Conservation (phyloP, 805 yeast species). For the Sugiyamaella marilandica region DNA sequence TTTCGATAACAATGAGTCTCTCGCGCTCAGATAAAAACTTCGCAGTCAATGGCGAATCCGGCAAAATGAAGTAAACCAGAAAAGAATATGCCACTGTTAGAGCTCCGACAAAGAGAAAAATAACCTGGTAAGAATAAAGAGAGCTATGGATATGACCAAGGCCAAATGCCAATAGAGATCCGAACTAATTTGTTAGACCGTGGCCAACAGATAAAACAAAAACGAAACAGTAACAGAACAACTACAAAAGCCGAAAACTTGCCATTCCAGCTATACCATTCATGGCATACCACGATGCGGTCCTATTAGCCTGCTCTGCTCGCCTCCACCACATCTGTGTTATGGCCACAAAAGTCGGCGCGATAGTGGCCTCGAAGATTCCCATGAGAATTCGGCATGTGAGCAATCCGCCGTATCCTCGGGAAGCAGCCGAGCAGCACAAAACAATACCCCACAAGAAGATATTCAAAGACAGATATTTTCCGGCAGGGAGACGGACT, state of each 20-base stretch:
- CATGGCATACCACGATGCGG: conserved; percentile 39
- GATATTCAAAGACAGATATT: conserved; percentile 10
- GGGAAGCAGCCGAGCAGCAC: conserved; percentile 29
- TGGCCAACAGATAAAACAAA: conserved; percentile 10
- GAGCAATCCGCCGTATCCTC: conserved; percentile 42
- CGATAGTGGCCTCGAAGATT: conserved; percentile 43
- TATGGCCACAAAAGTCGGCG: conserved; percentile 51
- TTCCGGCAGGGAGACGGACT: conserved; percentile 18
- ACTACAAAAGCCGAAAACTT: conserved; percentile 34
- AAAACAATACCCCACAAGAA: conserved; percentile 18
- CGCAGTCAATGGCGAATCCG: conserved; percentile 21
- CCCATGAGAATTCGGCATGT: conserved; percentile 49
- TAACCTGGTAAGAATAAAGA: conserved; percentile 43
- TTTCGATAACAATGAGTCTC: conserved; percentile 21
- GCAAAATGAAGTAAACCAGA: conserved; percentile 12
- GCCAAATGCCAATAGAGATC: conserved; percentile 49
- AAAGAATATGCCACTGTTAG: conserved; percentile 40
- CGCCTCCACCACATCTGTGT: conserved; percentile 56
- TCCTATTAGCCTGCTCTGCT: conserved; percentile 42
- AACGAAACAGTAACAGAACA: too few relatives aligned
- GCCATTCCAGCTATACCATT: conserved; percentile 19
- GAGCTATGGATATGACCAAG: conserved; percentile 28
- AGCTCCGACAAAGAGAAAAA: conserved; percentile 53
- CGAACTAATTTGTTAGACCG: conserved; percentile 43
- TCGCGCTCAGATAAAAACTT: conserved; percentile 22